Percentiles rank a stretch among this genome's conserved stretches.
These are phyloP conservation scores for Santalum album DNA, from an alignment of 164 flowering plant genomes.

Conservation along the genomic window DNA sequence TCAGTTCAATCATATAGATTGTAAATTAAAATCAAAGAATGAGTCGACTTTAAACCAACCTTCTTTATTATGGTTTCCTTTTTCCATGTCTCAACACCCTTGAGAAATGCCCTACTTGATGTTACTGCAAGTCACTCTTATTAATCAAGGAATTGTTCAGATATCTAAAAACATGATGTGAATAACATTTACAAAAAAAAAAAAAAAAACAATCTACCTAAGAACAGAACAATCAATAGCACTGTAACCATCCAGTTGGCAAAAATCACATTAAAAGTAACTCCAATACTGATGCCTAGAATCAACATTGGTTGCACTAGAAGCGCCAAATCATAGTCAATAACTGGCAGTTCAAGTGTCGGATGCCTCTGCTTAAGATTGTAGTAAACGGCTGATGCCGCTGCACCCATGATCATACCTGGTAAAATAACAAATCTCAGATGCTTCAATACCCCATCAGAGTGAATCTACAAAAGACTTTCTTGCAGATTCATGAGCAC, in stretches of 20 bases:
- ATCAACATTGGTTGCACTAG: slow-evolving; percentile 2
- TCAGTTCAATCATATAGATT: no score
- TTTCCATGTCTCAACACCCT: slow-evolving; percentile 5
- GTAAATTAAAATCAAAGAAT: no score
- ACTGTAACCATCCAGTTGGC: slow-evolving; percentile 1
- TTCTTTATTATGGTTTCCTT: slow-evolving; percentile 16
- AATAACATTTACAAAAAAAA: not conserved
- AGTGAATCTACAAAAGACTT: no score
- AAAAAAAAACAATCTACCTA: slow-evolving; percentile 1
- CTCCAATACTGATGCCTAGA: slow-evolving; percentile 3
- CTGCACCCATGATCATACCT: slow-evolving; percentile 6
- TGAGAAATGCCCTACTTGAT: not conserved
- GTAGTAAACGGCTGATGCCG: not conserved
- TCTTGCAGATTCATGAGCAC: not conserved
- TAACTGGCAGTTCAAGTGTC: not conserved
- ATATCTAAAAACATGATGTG: not conserved
- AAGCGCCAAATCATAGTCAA: slow-evolving; percentile 2
- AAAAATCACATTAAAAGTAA: slow-evolving; percentile 2
- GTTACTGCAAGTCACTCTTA: not conserved
- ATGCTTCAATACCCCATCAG: not conserved
- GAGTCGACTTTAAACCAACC: not conserved
- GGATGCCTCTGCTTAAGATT: slow-evolving; percentile 6
- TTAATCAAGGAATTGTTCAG: not conserved
- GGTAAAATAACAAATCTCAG: not conserved
- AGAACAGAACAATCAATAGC: not conserved